phyloP scores from a whole-genome alignment of 2,329 filamentous ascomycete species.

The Periconia sp. region DNA sequence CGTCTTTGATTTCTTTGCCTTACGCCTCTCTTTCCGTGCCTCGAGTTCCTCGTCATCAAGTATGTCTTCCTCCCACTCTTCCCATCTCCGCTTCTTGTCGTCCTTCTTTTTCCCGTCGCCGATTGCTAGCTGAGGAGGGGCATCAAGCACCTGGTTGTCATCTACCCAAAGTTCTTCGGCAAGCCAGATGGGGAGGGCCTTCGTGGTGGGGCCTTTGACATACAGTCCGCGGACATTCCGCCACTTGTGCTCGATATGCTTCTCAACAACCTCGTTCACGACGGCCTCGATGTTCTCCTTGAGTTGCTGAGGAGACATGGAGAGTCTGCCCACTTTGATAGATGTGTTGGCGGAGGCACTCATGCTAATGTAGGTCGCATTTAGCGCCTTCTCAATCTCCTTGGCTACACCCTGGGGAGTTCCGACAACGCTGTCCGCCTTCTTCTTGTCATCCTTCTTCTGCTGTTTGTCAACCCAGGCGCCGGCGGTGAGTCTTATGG shows the following conservation, averaged over 20 bases:
- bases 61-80: conserved; percentile 47
- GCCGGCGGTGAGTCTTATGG: conserved; percentile 72
- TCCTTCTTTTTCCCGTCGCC: conserved; percentile 30
- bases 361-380: conserved; percentile 80
- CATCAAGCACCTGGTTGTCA: conserved; percentile 71
- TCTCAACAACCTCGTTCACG: conserved; percentile 67
- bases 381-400: conserved; percentile 80
- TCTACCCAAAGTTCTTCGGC: conserved; percentile 91
- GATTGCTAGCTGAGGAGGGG: conserved; percentile 46
- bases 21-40: conserved; percentile 43
- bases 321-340: conserved; percentile 77
- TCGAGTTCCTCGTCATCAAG: conserved; percentile 42
- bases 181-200: conserved; percentile 91
- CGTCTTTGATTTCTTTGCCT: conserved; percentile 59
- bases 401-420: conserved; percentile 72
- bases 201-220: conserved; percentile 88
- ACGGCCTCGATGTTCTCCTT: conserved; percentile 81
- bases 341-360: conserved; percentile 79
- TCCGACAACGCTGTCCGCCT: conserved; percentile 53
- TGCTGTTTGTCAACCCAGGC: conserved; percentile 65
- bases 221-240: conserved; percentile 83
- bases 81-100: conserved; percentile 45
- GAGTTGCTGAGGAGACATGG: conserved; percentile 76
- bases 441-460: conserved; percentile 39
- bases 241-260: conserved; percentile 86